These are phyloP conservation scores for Boletellus sp. DNA, from an alignment of 768 basidiomycete genomes.

Conservation along the genomic window DNA sequence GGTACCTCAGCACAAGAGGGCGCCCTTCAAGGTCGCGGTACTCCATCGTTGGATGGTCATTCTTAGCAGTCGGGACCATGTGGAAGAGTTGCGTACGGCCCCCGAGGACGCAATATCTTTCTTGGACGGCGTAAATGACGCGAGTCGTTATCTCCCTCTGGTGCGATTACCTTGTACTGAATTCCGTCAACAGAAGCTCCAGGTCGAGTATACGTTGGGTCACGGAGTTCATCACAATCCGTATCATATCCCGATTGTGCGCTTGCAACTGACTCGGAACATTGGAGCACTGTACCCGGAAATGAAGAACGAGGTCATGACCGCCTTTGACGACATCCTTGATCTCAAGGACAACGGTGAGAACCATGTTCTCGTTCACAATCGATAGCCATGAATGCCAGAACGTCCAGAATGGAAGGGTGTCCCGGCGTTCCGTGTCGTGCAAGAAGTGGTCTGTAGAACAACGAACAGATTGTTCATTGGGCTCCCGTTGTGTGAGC, in stretches of 20 bases:
- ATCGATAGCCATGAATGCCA: not conserved
- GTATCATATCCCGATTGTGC: slow-evolving; percentile 31
- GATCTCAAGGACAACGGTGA: slow-evolving; percentile 13
- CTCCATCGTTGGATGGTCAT: slow-evolving; percentile 6
- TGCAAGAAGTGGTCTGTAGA: slow-evolving; percentile 39
- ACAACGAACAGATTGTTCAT: slow-evolving; percentile 45
- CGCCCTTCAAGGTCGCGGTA: slow-evolving; percentile 29
- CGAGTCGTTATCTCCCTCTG: slow-evolving; percentile 12
- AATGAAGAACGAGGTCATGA: slow-evolving; percentile 40
- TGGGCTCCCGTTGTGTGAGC: slow-evolving; percentile 42
- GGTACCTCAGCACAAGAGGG: slow-evolving; percentile 21
- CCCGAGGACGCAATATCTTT: slow-evolving; percentile 39
- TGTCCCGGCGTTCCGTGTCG: slow-evolving; percentile 24
- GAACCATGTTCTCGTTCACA: not conserved
- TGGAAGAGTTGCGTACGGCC: slow-evolving; percentile 41
- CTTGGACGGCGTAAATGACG: slow-evolving; percentile 30
- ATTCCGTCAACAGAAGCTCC: slow-evolving; percentile 29
- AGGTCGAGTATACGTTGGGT: slow-evolving; percentile 37
- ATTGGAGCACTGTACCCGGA: slow-evolving; percentile 37
- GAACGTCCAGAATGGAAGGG: slow-evolving; percentile 36
- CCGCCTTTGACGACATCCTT: slow-evolving; percentile 39
- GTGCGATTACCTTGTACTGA: not conserved
- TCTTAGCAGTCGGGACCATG: slow-evolving; percentile 21
- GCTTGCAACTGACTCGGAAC: slow-evolving; percentile 34
- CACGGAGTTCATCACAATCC: slow-evolving; percentile 24